Evolutionary conservation across 225 moss, liverwort and hornwort species (phyloP), one percentile per base, ranked within the genome.

Genomic region (Marchantia polymorpha): DNA sequence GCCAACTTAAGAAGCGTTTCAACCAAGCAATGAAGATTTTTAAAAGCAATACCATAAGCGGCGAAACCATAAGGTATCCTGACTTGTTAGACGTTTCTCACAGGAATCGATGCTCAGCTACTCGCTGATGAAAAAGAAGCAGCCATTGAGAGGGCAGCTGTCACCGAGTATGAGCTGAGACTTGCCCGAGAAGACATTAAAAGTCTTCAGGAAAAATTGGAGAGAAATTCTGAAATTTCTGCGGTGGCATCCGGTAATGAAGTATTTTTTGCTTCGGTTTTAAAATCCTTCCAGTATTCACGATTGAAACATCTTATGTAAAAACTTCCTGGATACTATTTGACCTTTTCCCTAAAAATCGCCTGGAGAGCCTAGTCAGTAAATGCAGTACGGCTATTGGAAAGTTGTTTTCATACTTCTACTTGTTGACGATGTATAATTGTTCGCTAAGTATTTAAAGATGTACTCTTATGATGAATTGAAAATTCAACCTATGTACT

Each of bases 111-210:
- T 83, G 93, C 93, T 78, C 89, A 89, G 83, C 86, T 92, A 79
- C 89, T 99, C 76, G 93, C 89, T 10, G 90, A 95, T 53, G 97
- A 95, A 84, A 91, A 85, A 80, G 93, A 90, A 59, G 69, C 88
- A 69, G 84, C 90, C 66, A 91, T 91, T 78, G 95, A 93, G 83
- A 91, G 83, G 71, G 95, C 94, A 63, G 95, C 95, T 60, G 91
- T 95, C 46, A 87, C 88, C 75, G 97, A 99, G 83, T 99, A 99
- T 73, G 95, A 95, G 75, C 82, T 99, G 70, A 89, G 97, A 55
- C 77, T 99, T 77, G 95, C 97, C 47, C 88, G 92, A 75, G 97
- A 99, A 83, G 97, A 99, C 75, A 91, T 99, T n/a, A 83, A 84
- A 79, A 92, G 84, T 80, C 82, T 99, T 76, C 93, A 95, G 75